Evolutionary conservation across 306 rosid genomes (phyloP), one percentile per base, ranked within the genome.

Genomic region (Ceratonia siliqua): DNA sequence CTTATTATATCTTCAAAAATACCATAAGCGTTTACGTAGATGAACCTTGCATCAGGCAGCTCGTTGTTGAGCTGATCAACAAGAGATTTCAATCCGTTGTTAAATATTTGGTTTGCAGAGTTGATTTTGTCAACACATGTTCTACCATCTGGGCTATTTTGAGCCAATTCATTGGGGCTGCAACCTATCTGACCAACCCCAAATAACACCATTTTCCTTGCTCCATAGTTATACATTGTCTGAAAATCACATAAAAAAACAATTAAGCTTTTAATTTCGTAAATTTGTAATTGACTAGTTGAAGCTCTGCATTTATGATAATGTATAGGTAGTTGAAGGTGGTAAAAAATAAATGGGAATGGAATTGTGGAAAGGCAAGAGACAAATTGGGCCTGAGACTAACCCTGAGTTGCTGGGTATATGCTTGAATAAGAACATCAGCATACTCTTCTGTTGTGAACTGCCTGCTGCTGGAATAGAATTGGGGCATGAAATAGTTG

Each of bases 121-220:
- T 92, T 94, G 59, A 94, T 88, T 68, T 72, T 90, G 27, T 56
- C 73, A 1, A 94, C 97, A 67, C 99, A 94, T 22, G 97, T 82
- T 59, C 24, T 75, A 9, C 99, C 98, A 76, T 94, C 96, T 46
- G 78, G 85, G 82, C 98, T 92, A 25, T 86, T 87, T 55, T 90
- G 93, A 9, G 99, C 96, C 89, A 94, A 62, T 64, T 73, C 92
- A 64, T 61, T 90, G 2, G 99, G 97, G 64, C 92, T 92, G 74
- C 99, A 94, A 12, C 97, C 99, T 68, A 94, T 87, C 65, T 87
- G 92, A 18, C 99, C 99, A n/a, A 94, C 30, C 56, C 98, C 99
- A 80, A 88, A 92, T 69, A 94, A 57, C 18, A 59, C 99, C 79
- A 94, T 67, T 74, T 90, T 94, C 79, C 99, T 88, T 67, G 96